phyloP scores from a whole-genome alignment of 73 alveolate genomes.

The Uronychia setigera region DNA sequence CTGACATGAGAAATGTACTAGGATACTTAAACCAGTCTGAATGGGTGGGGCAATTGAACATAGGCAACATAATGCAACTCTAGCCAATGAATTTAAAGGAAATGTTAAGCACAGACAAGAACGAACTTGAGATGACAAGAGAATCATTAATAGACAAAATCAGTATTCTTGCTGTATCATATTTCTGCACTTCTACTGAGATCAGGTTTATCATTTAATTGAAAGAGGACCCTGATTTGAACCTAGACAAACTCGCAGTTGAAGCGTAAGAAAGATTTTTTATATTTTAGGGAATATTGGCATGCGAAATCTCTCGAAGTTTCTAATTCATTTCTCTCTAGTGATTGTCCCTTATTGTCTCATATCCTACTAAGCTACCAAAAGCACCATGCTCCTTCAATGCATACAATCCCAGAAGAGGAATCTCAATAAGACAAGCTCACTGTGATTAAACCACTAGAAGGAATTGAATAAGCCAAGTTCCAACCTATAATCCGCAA shows the following conservation, averaged over 20 bases:
- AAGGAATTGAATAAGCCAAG: constrained; percentile 43
- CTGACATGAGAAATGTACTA: constrained; percentile 61
- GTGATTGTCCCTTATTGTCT: constrained; percentile 46
- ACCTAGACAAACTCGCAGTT: constrained; percentile 2
- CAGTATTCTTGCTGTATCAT: constrained; percentile 47
- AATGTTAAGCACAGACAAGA: constrained; percentile 26
- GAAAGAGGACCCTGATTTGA: constrained; percentile 55
- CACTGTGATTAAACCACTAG: constrained; percentile 41
- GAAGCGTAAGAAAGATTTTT: constrained; percentile 19
- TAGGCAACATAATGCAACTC: constrained; percentile 61
- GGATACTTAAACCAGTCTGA: constrained; percentile 62
- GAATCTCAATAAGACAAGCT: constrained; percentile 29
- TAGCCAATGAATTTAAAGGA: constrained; percentile 36
- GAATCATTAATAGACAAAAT: constrained; percentile 51
- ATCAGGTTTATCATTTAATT: constrained; percentile 49
- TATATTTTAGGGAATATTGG: constrained; percentile 32
- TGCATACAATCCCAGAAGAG: constrained; percentile 42
- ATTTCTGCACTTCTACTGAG: constrained; percentile 65
- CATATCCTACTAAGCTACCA: constrained; percentile 39
- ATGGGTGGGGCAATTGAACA: constrained; percentile 50
- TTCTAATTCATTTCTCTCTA: constrained; percentile 39
- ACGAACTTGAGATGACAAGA: constrained; percentile 57
- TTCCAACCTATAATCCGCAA: constrained; percentile 41
- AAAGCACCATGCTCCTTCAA: constrained; percentile 49
- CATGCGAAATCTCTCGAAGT: constrained; percentile 50